phyloP scores from a whole-genome alignment of 805 yeast genomes.

The Candida maris region DNA sequence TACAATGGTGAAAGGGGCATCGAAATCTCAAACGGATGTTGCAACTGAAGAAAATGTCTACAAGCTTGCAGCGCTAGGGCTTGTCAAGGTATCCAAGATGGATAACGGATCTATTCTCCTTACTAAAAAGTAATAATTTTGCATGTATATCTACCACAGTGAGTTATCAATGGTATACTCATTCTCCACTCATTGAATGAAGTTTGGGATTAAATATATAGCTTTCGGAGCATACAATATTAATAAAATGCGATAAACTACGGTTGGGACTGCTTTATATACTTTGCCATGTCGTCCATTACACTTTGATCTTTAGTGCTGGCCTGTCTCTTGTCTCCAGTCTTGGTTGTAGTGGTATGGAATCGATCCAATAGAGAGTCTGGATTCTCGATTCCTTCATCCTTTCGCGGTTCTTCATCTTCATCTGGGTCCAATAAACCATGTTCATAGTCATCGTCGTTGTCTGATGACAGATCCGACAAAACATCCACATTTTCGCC shows the following conservation, averaged over 20 bases:
- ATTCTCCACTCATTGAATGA: slow-evolving; percentile 2
- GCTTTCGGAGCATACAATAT: too few species aligned
- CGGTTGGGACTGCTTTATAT: slow-evolving; percentile 39
- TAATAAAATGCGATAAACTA: too few species aligned
- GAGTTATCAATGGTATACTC: too few species aligned
- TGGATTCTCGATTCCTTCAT: slow-evolving; percentile 65
- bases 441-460: slow-evolving; percentile 39
- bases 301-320: slow-evolving; percentile 53
- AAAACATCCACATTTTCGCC: slow-evolving; percentile 44
- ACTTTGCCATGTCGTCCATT: slow-evolving; percentile 69
- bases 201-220: too few species aligned
- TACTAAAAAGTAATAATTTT: slow-evolving; percentile 8
- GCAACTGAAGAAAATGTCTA: slow-evolving; percentile 19
- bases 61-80: slow-evolving; percentile 23
- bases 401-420: slow-evolving; percentile 50
- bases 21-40: slow-evolving; percentile 5
- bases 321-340: slow-evolving; percentile 59
- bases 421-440: slow-evolving; percentile 44
- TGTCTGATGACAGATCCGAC: slow-evolving; percentile 44
- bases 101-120: slow-evolving; percentile 20
- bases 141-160: background rate
- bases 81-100: slow-evolving; percentile 20
- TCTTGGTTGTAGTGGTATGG: too few species aligned
- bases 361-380: slow-evolving; percentile 11
- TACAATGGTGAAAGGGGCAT: slow-evolving; percentile 7